Conservation (phyloP, 345 rosid species). For the Nasturtium officinale region DNA sequence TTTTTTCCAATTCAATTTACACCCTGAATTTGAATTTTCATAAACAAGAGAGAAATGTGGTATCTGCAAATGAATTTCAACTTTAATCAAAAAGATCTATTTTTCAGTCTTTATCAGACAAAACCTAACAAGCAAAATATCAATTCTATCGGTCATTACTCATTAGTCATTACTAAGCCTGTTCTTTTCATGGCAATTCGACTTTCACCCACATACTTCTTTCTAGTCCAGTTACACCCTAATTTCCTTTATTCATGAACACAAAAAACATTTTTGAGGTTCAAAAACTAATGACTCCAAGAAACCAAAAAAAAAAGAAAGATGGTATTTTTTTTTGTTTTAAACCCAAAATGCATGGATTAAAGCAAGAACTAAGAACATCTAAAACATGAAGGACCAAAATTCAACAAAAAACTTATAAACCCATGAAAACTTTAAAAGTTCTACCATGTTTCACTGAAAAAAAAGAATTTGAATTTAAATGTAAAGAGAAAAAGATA, state of each 20-base stretch:
- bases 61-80: neutral
- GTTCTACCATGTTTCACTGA: neutral
- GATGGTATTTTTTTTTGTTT: neutral
- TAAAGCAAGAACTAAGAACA: neutral
- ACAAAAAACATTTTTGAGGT: neutral
- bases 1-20: neutral
- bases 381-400: neutral
- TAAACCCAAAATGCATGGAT: neutral
- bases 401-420: neutral
- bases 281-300: neutral
- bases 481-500: neutral
- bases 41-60: neutral
- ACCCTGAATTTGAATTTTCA: neutral
- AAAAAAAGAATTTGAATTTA: neutral
- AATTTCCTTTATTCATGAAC: neutral
- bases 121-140: constrained; percentile 28
- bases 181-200: neutral
- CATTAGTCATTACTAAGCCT: neutral
- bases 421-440: neutral
- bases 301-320: neutral
- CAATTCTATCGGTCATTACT: constrained; percentile 1
- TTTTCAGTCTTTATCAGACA: neutral
- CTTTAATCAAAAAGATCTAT: neutral
- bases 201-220: constrained; percentile 14
- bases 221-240: neutral